These are phyloP conservation scores for Boechera stricta DNA, from an alignment of 345 rosid genomes.

Conservation along the genomic window DNA sequence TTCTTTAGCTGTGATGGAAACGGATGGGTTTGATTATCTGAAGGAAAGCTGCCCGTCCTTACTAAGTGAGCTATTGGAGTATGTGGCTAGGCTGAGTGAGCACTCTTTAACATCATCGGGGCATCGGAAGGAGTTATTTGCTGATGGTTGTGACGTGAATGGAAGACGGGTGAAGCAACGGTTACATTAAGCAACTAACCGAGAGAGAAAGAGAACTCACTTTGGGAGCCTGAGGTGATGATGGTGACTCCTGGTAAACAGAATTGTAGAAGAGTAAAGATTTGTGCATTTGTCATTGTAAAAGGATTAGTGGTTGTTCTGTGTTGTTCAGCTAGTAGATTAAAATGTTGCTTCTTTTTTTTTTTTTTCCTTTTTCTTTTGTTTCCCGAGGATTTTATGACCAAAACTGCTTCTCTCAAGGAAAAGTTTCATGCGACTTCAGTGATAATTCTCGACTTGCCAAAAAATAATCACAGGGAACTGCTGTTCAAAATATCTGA, in stretches of 20 bases:
- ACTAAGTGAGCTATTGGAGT: conserved; percentile 62
- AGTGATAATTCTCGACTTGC: conserved; percentile 4
- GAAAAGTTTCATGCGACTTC: not conserved
- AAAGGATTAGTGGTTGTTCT: conserved; percentile 38
- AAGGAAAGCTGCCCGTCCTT: conserved; percentile 65
- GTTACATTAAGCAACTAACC: conserved; percentile 51
- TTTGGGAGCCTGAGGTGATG: conserved; percentile 10
- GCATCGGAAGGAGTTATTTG: conserved; percentile 47
- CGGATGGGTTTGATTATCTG: conserved; percentile 73
- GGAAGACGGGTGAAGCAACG: conserved; percentile 83
- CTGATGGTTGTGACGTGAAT: conserved; percentile 61
- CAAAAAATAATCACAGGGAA: not conserved
- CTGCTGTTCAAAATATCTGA: not conserved
- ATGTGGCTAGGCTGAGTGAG: conserved; percentile 65
- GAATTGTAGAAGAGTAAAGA: conserved; percentile 38
- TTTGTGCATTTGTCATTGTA: conserved; percentile 46
- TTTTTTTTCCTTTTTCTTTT: not conserved
- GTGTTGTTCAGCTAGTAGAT: conserved; percentile 41
- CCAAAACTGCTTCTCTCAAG: conserved; percentile 25
- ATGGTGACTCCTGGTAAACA: conserved; percentile 24
- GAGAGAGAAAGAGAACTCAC: conserved; percentile 3
- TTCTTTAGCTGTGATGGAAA: conserved; percentile 74
- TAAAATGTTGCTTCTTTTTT: not conserved
- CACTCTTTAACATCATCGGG: conserved; percentile 56
- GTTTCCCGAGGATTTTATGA: not conserved